Conservation (phyloP, 768 basidiomycete species). For the Boletus sp. region DNA sequence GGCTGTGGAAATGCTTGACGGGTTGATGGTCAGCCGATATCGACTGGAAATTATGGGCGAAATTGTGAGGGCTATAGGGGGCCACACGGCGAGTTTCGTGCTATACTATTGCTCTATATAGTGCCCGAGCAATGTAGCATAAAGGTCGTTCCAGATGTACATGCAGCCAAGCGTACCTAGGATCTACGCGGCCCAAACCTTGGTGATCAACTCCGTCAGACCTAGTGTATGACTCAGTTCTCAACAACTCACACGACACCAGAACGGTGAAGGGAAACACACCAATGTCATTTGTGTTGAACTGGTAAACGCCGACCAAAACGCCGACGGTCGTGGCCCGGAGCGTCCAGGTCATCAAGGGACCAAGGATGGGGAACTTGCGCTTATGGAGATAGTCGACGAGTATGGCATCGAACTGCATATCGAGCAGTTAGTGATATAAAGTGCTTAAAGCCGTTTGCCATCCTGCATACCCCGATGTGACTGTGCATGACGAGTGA, state of each 20-base stretch:
- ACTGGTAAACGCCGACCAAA: slow-evolving; percentile 91
- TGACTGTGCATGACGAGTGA: slow-evolving; percentile 93
- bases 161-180: neutral
- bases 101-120: too few species aligned
- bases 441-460: neutral
- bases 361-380: slow-evolving; percentile 87
- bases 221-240: slow-evolving; percentile 44
- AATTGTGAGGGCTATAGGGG: too few species aligned
- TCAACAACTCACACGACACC: neutral
- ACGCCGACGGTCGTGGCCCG: slow-evolving; percentile 76
- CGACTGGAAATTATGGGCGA: too few species aligned
- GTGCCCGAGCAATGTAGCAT: too few species aligned
- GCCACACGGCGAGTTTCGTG: too few species aligned
- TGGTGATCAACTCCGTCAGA: slow-evolving; percentile 79
- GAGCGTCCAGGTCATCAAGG: slow-evolving; percentile 68
- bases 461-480: slow-evolving; percentile 65
- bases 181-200: slow-evolving; percentile 74
- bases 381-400: slow-evolving; percentile 92
- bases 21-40: too few species aligned
- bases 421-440: neutral
- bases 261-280: slow-evolving; percentile 31
- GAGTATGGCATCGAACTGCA: slow-evolving; percentile 70
- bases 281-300: slow-evolving; percentile 99
- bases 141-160: neutral
- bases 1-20: too few species aligned